These are phyloP conservation scores for Madurella fahalii DNA, from an alignment of 2,329 filamentous ascomycete genomes.

Conservation along the genomic window DNA sequence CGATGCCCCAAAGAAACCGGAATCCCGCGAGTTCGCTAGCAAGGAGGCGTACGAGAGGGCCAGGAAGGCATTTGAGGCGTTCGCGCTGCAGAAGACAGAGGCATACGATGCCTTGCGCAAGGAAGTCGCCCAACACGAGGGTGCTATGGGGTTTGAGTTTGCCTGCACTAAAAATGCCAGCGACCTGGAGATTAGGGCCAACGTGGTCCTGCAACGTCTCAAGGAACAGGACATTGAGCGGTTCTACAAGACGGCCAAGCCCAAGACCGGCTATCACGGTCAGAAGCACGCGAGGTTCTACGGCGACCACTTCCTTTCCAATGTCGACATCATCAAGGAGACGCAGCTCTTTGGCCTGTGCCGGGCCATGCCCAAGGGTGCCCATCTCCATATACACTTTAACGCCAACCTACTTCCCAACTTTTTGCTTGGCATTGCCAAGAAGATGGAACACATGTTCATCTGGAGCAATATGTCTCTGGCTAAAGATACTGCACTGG, in stretches of 20 bases:
- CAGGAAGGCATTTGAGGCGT: slow-evolving; percentile 3
- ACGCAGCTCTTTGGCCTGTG: slow-evolving; percentile 57
- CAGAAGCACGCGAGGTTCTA: slow-evolving; percentile 44
- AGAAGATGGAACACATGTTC: slow-evolving; percentile 61
- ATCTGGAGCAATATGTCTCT: slow-evolving; percentile 59
- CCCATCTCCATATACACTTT: slow-evolving; percentile 72
- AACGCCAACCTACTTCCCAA: slow-evolving; percentile 65
- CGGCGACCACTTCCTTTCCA: slow-evolving; percentile 57
- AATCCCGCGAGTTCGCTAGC: neutral
- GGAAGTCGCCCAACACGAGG: slow-evolving; percentile 3
- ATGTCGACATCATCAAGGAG: slow-evolving; percentile 48
- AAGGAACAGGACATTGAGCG: slow-evolving; percentile 33
- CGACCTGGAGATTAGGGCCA: slow-evolving; percentile 31
- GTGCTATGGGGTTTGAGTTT: slow-evolving; percentile 18
- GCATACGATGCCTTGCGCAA: slow-evolving; percentile 13
- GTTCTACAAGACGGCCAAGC: slow-evolving; percentile 34
- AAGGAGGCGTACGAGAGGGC: neutral
- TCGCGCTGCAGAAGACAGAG: neutral
- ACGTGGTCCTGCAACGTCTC: slow-evolving; percentile 39
- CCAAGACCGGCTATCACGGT: slow-evolving; percentile 37
- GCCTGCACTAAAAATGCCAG: slow-evolving; percentile 16
- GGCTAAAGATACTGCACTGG: slow-evolving; percentile 37
- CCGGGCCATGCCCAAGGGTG: slow-evolving; percentile 62
- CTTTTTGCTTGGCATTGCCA: slow-evolving; percentile 53
- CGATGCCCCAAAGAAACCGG: neutral